Percentiles rank a stretch among this genome's conserved stretches.
phyloP scores from a whole-genome alignment of 768 basidiomycete genomes.

The Boletellus ananas region DNA sequence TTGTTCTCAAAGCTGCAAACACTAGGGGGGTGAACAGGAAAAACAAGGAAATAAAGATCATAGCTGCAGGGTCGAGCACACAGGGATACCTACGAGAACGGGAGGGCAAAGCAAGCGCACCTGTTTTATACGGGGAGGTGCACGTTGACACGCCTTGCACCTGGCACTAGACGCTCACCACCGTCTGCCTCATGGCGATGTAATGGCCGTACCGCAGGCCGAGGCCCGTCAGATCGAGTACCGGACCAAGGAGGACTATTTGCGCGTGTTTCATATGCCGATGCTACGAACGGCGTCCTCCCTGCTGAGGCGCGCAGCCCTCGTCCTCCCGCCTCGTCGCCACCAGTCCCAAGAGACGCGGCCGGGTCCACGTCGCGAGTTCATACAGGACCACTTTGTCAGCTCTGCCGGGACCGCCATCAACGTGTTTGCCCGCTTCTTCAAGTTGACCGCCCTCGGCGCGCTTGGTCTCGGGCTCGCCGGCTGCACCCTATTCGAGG shows the following conservation, averaged over 20 bases:
- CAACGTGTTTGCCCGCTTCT: constrained; percentile 42
- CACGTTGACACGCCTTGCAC: neutral
- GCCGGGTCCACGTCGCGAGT: constrained; percentile 7
- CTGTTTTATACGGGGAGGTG: constrained; percentile 8
- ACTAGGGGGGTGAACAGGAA: constrained; percentile 31
- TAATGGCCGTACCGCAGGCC: no score
- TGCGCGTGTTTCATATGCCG: neutral
- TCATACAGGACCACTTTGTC: constrained; percentile 34
- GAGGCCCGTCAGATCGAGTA: no score
- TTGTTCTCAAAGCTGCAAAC: constrained; percentile 27
- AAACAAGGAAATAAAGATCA: constrained; percentile 33
- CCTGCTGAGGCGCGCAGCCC: constrained; percentile 1
- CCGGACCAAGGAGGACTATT: neutral
- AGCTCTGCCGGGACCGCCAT: constrained; percentile 38
- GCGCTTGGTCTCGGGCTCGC: constrained; percentile 41
- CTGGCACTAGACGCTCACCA: neutral
- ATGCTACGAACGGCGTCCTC: constrained; percentile 15
- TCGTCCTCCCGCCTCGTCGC: constrained; percentile 6
- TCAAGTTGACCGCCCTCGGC: constrained; percentile 48
- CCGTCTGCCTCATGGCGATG: neutral
- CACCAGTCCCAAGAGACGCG: constrained; percentile 16
- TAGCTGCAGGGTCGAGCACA: constrained; percentile 25
- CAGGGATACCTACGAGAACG: neutral
- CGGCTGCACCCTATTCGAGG: constrained; percentile 49
- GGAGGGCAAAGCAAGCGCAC: constrained; percentile 4